phyloP scores from a whole-genome alignment of 108 stramenopile genomes.

The Stephanodiscus minutulus region DNA sequence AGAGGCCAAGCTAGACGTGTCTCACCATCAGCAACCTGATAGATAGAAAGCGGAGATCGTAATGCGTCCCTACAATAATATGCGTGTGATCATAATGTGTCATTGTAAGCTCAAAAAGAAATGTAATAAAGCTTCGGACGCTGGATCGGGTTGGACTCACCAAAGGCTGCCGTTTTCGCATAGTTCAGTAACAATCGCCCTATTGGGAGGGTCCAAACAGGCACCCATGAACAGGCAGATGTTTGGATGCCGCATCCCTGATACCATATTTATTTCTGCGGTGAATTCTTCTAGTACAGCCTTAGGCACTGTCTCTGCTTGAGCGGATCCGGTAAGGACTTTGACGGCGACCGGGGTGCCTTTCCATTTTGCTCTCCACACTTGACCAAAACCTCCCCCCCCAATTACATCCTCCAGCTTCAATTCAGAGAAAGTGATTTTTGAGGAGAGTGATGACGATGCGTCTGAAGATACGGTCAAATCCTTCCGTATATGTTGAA shows the following conservation, averaged over 20 bases:
- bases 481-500: conserved; percentile 72
- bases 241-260: conserved; percentile 92
- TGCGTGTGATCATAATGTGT: too few species aligned
- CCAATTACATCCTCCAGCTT: conserved; percentile 80
- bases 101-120: too few species aligned
- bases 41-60: conserved; percentile 73
- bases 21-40: conserved; percentile 63
- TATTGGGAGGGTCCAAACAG: conserved; percentile 85
- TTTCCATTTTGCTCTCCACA: conserved; percentile 83
- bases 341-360: conserved; percentile 92
- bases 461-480: conserved; percentile 71
- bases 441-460: conserved; percentile 61
- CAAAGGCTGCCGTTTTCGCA: conserved; percentile 88
- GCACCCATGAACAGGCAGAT: conserved; percentile 95
- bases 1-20: conserved; percentile 64
- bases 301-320: conserved; percentile 70
- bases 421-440: conserved; percentile 74
- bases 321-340: conserved; percentile 77
- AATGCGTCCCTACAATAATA: conserved; percentile 86
- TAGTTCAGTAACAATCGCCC: conserved; percentile 89
- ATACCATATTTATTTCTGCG: conserved; percentile 85
- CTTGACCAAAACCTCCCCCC: conserved; percentile 92
- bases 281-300: conserved; percentile 85
- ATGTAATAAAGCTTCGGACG: too few species aligned
- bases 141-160: too few species aligned